These are phyloP conservation scores for Pascua guehoae DNA, from an alignment of 1,284 basidiomycete species.

Conservation along the genomic window DNA sequence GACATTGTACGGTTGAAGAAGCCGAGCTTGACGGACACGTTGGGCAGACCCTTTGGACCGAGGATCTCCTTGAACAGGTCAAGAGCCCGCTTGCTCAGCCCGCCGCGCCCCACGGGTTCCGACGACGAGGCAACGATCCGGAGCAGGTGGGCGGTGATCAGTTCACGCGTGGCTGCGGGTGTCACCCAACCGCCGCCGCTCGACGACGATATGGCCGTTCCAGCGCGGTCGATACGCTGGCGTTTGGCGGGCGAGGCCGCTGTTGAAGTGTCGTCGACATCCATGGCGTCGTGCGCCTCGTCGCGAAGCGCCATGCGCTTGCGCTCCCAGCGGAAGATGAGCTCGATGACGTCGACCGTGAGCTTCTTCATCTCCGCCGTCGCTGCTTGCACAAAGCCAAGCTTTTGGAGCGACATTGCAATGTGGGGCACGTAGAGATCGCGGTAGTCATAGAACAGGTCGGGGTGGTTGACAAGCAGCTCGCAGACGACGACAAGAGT, in stretches of 20 bases:
- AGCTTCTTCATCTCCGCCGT: slow-evolving; percentile 76
- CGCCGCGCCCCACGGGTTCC: slow-evolving; percentile 63
- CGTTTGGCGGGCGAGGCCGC: slow-evolving; percentile 47
- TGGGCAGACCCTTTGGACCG: slow-evolving; percentile 80
- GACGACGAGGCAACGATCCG: slow-evolving; percentile 72
- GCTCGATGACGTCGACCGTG: slow-evolving; percentile 77
- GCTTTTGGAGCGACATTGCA: slow-evolving; percentile 80
- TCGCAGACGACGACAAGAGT: slow-evolving; percentile 88
- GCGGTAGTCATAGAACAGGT: slow-evolving; percentile 90
- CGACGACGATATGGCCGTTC: slow-evolving; percentile 49
- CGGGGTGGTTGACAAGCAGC: slow-evolving; percentile 84
- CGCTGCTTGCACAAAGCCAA: slow-evolving; percentile 73
- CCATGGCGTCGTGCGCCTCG: slow-evolving; percentile 45
- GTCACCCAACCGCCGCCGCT: slow-evolving; percentile 61
- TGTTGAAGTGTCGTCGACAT: slow-evolving; percentile 39
- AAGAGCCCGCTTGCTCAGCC: slow-evolving; percentile 72
- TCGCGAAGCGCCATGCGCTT: slow-evolving; percentile 52
- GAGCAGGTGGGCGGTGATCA: slow-evolving; percentile 88
- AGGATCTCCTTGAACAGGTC: slow-evolving; percentile 76
- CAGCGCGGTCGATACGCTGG: slow-evolving; percentile 51
- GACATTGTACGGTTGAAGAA: slow-evolving; percentile 81
- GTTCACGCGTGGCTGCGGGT: slow-evolving; percentile 76
- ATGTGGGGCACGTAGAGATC: slow-evolving; percentile 95
- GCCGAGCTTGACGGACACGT: slow-evolving; percentile 85
- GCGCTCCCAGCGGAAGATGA: slow-evolving; percentile 85